These are phyloP conservation scores for Camellia sinensis DNA, from an alignment of 148 eudicot genomes.

Conservation along the genomic window DNA sequence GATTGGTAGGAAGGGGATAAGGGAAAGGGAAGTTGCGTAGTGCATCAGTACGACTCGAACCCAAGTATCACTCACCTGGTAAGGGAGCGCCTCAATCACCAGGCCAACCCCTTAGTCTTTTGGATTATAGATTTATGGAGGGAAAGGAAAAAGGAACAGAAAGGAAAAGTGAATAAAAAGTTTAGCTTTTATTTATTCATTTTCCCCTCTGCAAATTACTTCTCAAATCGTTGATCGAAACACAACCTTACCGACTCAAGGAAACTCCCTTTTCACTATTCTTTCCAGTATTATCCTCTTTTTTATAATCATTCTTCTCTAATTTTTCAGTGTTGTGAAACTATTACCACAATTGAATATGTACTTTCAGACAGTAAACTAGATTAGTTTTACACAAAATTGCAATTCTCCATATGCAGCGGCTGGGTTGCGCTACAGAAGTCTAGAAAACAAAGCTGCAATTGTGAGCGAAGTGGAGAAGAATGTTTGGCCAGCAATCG, in stretches of 20 bases:
- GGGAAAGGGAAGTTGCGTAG: too few relatives aligned
- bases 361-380: background rate
- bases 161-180: too few relatives aligned
- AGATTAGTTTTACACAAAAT: background rate
- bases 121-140: too few relatives aligned
- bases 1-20: too few relatives aligned
- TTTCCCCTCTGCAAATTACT: too few relatives aligned
- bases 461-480: slow-evolving; percentile 88
- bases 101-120: too few relatives aligned
- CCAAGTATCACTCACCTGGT: too few relatives aligned
- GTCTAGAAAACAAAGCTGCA: slow-evolving; percentile 63
- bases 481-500: slow-evolving; percentile 92
- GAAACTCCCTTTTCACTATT: background rate
- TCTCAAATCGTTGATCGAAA: too few relatives aligned
- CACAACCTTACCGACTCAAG: background rate
- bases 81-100: too few relatives aligned
- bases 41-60: too few relatives aligned
- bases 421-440: slow-evolving; percentile 76
- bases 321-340: background rate
- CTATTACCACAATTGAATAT: background rate
- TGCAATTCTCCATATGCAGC: slow-evolving; percentile 33
- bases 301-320: background rate
- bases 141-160: too few relatives aligned
- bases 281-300: background rate
- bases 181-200: too few relatives aligned